Percentiles rank a stretch among this genome's conserved stretches.
Evolutionary conservation across 2,329 filamentous ascomycete genomes (phyloP).

Genomic region (Paradendryphiella salina): DNA sequence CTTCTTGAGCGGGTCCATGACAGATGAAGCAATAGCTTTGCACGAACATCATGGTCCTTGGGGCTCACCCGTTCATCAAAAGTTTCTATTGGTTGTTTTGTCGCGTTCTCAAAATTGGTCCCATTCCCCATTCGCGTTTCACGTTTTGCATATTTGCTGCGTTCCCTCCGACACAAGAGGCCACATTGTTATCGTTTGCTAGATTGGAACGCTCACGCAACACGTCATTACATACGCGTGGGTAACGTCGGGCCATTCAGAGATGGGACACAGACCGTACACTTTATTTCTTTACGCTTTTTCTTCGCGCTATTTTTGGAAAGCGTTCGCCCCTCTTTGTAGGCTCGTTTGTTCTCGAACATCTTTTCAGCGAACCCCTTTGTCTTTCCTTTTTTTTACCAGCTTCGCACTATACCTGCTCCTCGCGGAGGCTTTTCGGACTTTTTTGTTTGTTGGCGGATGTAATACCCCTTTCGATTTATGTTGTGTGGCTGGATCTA

Average conservation of each 20-base stretch:
- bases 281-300: constrained; percentile 9
- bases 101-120: constrained; percentile 24
- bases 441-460: constrained; percentile 29
- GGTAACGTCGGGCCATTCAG: constrained; percentile 25
- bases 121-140: constrained; percentile 28
- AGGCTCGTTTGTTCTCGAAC: constrained; percentile 1
- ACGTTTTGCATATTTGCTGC: constrained; percentile 32
- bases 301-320: constrained; percentile 4
- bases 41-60: constrained; percentile 11
- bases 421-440: constrained; percentile 26
- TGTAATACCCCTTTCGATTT: constrained; percentile 33
- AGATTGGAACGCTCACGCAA: constrained; percentile 46
- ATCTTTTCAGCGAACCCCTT: neutral
- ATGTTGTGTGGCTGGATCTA: constrained; percentile 16
- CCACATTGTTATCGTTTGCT: constrained; percentile 45
- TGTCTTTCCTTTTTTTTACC: constrained; percentile 13
- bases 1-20: constrained; percentile 6
- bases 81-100: constrained; percentile 21
- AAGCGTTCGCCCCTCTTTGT: constrained; percentile 4
- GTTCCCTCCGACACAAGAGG: constrained; percentile 39
- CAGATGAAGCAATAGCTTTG: constrained; percentile 24
- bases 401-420: constrained; percentile 36
- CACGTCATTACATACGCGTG: constrained; percentile 33
- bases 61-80: constrained; percentile 15
- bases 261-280: constrained; percentile 20